A percentile compares a stretch with the other conserved stretches of the same genome.
Conservation (phyloP, 2,329 filamentous ascomycete genomes). For the Penicillium sp. region DNA sequence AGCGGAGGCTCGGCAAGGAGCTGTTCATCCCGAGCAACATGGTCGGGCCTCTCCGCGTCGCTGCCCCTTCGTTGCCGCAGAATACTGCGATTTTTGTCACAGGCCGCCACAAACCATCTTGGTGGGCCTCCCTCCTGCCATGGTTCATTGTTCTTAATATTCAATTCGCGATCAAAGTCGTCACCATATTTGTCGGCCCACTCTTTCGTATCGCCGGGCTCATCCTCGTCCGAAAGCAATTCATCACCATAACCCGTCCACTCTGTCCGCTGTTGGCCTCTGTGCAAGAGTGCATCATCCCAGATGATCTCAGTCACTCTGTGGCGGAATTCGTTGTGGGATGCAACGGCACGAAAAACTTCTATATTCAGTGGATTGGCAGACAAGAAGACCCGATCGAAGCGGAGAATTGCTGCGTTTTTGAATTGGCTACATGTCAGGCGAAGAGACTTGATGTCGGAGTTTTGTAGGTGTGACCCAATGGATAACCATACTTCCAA, state of each 20-base stretch:
- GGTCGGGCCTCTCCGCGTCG: conserved; percentile 1
- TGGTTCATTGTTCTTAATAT: too few relatives aligned
- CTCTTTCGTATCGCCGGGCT: not conserved
- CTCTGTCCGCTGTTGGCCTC: not conserved
- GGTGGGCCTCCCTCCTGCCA: too few relatives aligned
- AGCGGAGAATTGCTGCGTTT: conserved; percentile 20
- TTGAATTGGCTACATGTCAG: conserved; percentile 8
- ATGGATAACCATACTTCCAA: too few relatives aligned
- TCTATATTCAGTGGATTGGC: conserved; percentile 42
- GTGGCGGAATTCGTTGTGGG: conserved; percentile 33
- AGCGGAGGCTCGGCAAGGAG: conserved; percentile 19
- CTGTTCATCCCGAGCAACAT: conserved; percentile 4
- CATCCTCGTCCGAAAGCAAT: conserved; percentile 3
- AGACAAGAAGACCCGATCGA: conserved; percentile 43
- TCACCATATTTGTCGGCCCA: too few relatives aligned
- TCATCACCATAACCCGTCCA: not conserved
- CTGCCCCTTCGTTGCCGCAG: not conserved
- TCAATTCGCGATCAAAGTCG: too few relatives aligned
- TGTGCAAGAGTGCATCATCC: conserved; percentile 13
- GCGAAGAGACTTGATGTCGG: too few relatives aligned
- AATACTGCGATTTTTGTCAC: conserved; percentile 5
- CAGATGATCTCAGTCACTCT: conserved; percentile 43
- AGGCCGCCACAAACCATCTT: conserved; percentile 9
- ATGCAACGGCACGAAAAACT: too few relatives aligned
- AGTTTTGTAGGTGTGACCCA: too few relatives aligned